Conservation (phyloP, 2,329 filamentous ascomycete species). For the Grosmannia penicillata region DNA sequence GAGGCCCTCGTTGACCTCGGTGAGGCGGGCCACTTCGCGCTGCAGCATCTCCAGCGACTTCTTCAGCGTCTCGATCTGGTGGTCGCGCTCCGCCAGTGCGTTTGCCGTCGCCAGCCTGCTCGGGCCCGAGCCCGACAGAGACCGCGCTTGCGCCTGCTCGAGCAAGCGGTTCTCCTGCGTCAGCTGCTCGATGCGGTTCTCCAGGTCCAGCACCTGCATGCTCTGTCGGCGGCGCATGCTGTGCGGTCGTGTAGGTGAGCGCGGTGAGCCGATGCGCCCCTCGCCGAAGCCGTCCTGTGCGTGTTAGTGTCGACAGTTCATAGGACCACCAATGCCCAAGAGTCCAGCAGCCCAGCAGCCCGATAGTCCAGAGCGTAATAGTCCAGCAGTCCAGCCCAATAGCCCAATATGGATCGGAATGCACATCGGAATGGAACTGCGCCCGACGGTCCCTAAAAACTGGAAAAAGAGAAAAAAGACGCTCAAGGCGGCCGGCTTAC, state of each 20-base stretch:
- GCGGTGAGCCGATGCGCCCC: conserved; percentile 70
- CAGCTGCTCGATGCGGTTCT: conserved; percentile 71
- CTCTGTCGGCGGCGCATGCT: conserved; percentile 95
- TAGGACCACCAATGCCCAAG: no score
- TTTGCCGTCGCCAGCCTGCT: conserved; percentile 45
- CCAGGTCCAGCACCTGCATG: conserved; percentile 91
- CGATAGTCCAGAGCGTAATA: no score
- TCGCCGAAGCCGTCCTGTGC: conserved; percentile 83
- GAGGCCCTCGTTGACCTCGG: conserved; percentile 69
- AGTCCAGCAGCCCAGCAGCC: no score
- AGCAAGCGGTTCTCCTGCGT: conserved; percentile 72
- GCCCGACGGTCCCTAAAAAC: background rate
- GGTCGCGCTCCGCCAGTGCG: conserved; percentile 66
- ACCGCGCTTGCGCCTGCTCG: conserved; percentile 52
- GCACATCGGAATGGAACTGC: background rate
- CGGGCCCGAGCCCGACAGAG: conserved; percentile 37
- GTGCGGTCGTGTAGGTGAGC: conserved; percentile 83
- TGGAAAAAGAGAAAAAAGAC: background rate
- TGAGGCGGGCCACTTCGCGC: conserved; percentile 66
- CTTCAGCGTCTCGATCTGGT: conserved; percentile 71
- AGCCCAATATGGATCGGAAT: background rate
- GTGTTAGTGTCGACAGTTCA: background rate
- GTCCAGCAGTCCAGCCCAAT: no score
- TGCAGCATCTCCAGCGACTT: conserved; percentile 67
- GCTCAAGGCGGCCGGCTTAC: conserved; percentile 39